Evolutionary conservation across 495 filamentous ascomycete genomes (phyloP), one percentile per base, ranked within the genome.

Genomic region (Penicillium verhagenii): DNA sequence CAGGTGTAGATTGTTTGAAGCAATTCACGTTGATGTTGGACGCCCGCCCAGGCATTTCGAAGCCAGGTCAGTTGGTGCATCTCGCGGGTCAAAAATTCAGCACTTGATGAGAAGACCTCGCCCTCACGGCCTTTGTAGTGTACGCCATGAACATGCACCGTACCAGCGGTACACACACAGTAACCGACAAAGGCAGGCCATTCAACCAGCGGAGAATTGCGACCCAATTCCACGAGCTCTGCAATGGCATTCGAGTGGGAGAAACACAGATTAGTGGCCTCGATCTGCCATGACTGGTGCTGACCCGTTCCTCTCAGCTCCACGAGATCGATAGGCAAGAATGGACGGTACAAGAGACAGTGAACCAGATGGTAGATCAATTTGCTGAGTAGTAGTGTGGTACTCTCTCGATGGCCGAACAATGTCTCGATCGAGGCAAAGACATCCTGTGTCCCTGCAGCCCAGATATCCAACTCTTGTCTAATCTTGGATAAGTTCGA

Each of bases 211-310:
- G 83, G 76, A 31, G 76, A 77, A 33, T 73, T 76, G 44, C 84
- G 82, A 1, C 87, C 89, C 19, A 92, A 80, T 64, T 91, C 87
- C 18, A 92, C 88, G 1, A 95, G 75, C 58, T 93, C 90, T 5
- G 87, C 85, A 47, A 95, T 91, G 1, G 89, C 89, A 67, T 93
- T 95, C 8, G 90, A 88, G 58, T 95, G 90, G 14, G 89, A 77
- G 67, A 95, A 92, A 67, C 90, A 93, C 47, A 92, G 79, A 54
- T 92, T 91, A 1, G 89, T 92, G 0, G 89, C 87, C 60, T 91
- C 89, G 47, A 92, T 92, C 67, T 93, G 90, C 90, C 90, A 95
- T 29, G 88, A 91, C 64, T 92, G 89, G 57, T 95, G 89, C 61
- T 93, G 90, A 0, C 89, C 87, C 0, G 83, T 85, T 18, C 87